Conservation (phyloP, 352 stramenopile genomes). For the Aphanomyces astaci region DNA sequence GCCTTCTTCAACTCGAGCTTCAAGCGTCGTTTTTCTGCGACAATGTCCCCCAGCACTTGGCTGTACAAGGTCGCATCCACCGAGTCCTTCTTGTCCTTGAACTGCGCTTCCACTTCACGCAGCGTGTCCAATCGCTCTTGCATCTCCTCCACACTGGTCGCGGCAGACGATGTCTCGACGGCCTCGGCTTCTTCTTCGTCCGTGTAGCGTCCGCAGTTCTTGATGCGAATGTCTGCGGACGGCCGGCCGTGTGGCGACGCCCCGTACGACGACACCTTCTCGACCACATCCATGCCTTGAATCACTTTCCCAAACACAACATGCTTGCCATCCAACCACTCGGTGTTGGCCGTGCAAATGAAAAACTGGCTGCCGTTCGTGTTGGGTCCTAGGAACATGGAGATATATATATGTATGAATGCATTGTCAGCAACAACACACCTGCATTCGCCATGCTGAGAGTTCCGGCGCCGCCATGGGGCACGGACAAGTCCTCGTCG, state of each 20-base stretch:
- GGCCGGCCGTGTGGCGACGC: conserved; percentile 79
- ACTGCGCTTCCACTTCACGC: conserved; percentile 53
- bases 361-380: conserved; percentile 96
- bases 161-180: conserved; percentile 23
- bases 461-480: conserved; percentile 59
- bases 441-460: conserved; percentile 86
- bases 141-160: conserved; percentile 50
- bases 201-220: conserved; percentile 68
- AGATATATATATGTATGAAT: no score
- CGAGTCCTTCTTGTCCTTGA: conserved; percentile 44
- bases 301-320: conserved; percentile 91
- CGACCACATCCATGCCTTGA: conserved; percentile 89
- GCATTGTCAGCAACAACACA: conserved; percentile 26
- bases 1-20: conserved; percentile 49
- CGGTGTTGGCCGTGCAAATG: conserved; percentile 91
- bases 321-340: conserved; percentile 96
- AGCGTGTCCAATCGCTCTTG: conserved; percentile 50
- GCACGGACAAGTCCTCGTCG: conserved; percentile 85
- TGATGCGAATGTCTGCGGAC: conserved; percentile 82
- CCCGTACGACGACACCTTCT: conserved; percentile 74
- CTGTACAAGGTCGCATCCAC: conserved; percentile 54
- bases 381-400: no score
- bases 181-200: not conserved
- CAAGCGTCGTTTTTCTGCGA: conserved; percentile 53
- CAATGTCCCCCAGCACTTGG: conserved; percentile 57